Conservation (phyloP, 257 asterid genomes). For the Solanum infundibuliforme region DNA sequence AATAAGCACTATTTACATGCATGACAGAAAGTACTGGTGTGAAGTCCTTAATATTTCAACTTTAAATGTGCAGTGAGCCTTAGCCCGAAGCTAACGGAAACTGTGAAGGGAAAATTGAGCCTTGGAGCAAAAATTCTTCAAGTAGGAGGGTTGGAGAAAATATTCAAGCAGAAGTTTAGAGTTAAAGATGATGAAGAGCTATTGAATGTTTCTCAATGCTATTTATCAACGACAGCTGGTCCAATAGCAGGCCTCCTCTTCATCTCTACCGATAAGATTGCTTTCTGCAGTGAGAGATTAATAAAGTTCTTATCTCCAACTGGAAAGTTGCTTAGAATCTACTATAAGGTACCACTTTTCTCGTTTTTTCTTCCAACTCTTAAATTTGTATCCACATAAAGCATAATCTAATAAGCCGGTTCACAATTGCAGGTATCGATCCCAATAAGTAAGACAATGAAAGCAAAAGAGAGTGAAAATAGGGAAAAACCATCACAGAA, state of each 20-base stretch:
- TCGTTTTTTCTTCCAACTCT: background rate
- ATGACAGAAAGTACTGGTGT: background rate
- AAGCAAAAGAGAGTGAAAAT: conserved; percentile 19
- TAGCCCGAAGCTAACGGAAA: background rate
- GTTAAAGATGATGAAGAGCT: background rate
- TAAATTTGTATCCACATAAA: background rate
- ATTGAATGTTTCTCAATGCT: background rate
- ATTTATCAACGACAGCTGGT: background rate
- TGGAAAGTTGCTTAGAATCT: background rate
- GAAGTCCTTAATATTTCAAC: background rate
- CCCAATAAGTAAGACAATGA: conserved; percentile 24
- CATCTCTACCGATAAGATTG: background rate
- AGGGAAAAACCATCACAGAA: conserved; percentile 21
- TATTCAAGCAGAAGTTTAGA: too few species aligned
- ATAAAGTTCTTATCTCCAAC: background rate
- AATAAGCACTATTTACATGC: background rate
- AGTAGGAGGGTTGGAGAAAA: background rate
- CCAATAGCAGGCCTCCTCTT: background rate
- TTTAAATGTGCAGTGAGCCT: conserved; percentile 18
- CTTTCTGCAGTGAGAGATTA: background rate
- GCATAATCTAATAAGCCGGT: background rate
- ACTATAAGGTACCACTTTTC: background rate
- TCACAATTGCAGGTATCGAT: conserved; percentile 10
- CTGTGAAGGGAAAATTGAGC: background rate
- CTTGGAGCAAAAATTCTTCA: background rate